A percentile compares a stretch with the other conserved stretches of the same genome.
Conservation (phyloP, 495 filamentous ascomycete species). For the Melanomma pulvis-pyrius region DNA sequence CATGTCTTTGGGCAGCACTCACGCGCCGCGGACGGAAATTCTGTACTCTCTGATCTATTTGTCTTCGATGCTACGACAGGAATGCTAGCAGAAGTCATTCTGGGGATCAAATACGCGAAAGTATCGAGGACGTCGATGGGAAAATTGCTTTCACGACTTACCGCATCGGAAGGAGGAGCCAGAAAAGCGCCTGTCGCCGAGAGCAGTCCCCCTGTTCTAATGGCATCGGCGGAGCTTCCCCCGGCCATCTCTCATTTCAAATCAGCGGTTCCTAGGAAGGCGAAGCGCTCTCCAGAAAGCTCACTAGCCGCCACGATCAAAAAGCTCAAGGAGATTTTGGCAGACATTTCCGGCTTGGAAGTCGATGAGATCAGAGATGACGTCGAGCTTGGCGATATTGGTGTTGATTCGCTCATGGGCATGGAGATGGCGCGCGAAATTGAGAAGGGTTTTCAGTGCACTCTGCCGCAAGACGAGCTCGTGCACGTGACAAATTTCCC, state of each 20-base stretch:
- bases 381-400: conserved; percentile 11
- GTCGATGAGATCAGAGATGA: background rate
- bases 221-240: background rate
- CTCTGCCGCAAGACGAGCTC: background rate
- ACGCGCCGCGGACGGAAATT: conserved; percentile 45
- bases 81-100: conserved; percentile 51
- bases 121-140: conserved; percentile 52
- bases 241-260: background rate
- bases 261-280: background rate
- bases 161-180: background rate
- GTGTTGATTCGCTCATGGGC: conserved; percentile 22
- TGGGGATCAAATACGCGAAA: conserved; percentile 54
- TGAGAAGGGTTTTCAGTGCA: background rate
- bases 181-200: background rate
- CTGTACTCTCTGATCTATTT: conserved; percentile 56
- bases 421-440: conserved; percentile 16
- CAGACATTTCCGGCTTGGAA: conserved; percentile 10
- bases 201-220: conserved; percentile 8
- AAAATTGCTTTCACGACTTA: conserved; percentile 41
- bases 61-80: conserved; percentile 53
- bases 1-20: conserved; percentile 48
- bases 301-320: background rate
- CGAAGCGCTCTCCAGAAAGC: background rate
- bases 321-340: conserved; percentile 22
- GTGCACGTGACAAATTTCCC: background rate